phyloP scores from a whole-genome alignment of 306 rosid genomes.

The Adenanthera pavonina region DNA sequence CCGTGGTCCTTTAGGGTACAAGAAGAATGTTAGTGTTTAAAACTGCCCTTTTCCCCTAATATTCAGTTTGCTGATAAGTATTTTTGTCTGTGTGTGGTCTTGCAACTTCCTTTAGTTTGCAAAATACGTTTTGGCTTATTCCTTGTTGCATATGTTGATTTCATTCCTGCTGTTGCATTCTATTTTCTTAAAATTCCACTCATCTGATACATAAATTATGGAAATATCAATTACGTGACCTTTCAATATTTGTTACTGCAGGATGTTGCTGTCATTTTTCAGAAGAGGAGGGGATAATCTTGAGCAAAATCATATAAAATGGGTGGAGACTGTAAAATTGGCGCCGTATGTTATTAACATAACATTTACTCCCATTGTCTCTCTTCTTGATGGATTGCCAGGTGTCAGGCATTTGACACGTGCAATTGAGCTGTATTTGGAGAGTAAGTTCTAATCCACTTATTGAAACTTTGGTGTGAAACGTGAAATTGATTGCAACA shows the following conservation, averaged over 20 bases:
- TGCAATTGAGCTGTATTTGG: conserved; percentile 88
- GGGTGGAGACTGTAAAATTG: conserved; percentile 83
- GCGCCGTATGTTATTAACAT: conserved; percentile 97
- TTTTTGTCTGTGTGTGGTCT: conserved; percentile 7
- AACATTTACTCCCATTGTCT: conserved; percentile 89
- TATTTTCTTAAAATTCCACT: conserved; percentile 1
- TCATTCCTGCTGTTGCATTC: conserved; percentile 21
- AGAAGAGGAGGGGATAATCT: conserved; percentile 99
- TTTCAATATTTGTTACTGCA: conserved; percentile 48
- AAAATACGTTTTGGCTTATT: conserved; percentile 25
- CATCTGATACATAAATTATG: conserved; percentile 27
- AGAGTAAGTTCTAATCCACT: conserved; percentile 66
- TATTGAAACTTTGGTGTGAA: conserved; percentile 15
- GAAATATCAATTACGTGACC: conserved; percentile 28
- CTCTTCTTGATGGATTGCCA: conserved; percentile 85
- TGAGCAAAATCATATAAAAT: conserved; percentile 87
- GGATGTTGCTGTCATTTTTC: conserved; percentile 98
- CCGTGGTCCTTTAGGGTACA: conserved; percentile 82
- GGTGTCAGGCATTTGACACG: conserved; percentile 85
- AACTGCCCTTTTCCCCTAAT: background rate
- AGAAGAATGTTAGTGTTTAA: conserved; percentile 80
- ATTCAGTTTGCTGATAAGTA: background rate
- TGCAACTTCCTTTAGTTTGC: conserved; percentile 26
- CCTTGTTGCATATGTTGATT: conserved; percentile 11
- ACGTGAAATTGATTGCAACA: conserved; percentile 23